Conservation (phyloP, 1,284 basidiomycete genomes). For the Malassezia obtusa region DNA sequence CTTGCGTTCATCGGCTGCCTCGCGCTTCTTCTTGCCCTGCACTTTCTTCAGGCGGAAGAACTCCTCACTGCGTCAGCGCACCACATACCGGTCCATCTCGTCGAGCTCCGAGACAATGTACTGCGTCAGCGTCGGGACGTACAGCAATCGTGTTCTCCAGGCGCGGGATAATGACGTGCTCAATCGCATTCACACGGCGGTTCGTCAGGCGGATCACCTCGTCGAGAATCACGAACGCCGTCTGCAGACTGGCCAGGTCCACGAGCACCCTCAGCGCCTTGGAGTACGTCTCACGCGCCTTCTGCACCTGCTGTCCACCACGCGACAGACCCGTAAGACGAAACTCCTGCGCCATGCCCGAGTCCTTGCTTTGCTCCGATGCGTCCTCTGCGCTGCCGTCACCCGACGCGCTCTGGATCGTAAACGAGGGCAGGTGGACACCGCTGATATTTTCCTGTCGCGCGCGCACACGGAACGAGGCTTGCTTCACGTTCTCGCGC, state of each 20-base stretch:
- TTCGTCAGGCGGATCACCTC: slow-evolving; percentile 98
- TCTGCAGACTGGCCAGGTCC: slow-evolving; percentile 82
- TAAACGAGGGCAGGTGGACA: slow-evolving; percentile 86
- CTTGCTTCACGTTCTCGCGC: slow-evolving; percentile 56
- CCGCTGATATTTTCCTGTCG: slow-evolving; percentile 98
- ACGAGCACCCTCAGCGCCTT: slow-evolving; percentile 95
- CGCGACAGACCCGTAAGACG: slow-evolving; percentile 93
- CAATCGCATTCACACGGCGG: slow-evolving; percentile 94
- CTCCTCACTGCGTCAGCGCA: slow-evolving; percentile 23
- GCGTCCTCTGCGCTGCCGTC: not conserved
- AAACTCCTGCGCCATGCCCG: slow-evolving; percentile 57
- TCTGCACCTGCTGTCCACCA: slow-evolving; percentile 90
- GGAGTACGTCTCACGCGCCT: slow-evolving; percentile 86
- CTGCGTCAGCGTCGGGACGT: slow-evolving; percentile 14
- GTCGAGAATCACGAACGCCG: slow-evolving; percentile 95
- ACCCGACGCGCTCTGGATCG: not conserved
- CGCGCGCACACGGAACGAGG: slow-evolving; percentile 82
- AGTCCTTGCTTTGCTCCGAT: too few species aligned
- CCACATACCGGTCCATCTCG: slow-evolving; percentile 37
- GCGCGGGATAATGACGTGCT: slow-evolving; percentile 90
- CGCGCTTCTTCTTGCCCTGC: slow-evolving; percentile 35
- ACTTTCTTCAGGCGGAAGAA: slow-evolving; percentile 47
- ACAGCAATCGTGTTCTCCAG: slow-evolving; percentile 88
- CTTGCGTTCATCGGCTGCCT: slow-evolving; percentile 2
- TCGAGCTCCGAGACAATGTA: slow-evolving; percentile 46